Evolutionary conservation across 768 basidiomycete genomes (phyloP).

Genomic region (Zangia roseola): DNA sequence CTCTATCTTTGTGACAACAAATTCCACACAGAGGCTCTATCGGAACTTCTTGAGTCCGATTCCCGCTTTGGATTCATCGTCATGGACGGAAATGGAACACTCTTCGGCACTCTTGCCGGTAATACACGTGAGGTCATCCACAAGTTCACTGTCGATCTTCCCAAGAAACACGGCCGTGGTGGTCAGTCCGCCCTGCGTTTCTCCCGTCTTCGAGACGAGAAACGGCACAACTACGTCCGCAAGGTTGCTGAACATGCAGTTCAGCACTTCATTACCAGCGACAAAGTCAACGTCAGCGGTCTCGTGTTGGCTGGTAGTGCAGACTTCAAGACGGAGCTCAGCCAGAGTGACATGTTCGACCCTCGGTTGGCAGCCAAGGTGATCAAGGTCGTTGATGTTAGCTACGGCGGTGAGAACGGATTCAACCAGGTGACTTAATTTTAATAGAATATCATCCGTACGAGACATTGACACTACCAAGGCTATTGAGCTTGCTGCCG

Average conservation of each 20-base stretch:
- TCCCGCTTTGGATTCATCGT: constrained; percentile 99
- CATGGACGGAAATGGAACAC: constrained; percentile 98
- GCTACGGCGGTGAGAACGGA: constrained; percentile 97
- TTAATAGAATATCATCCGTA: neutral
- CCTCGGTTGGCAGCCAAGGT: constrained; percentile 83
- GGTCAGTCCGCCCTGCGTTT: constrained; percentile 99
- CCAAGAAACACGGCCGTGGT: constrained; percentile 99
- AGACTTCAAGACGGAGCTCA: constrained; percentile 98
- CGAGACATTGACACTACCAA: constrained; percentile 26
- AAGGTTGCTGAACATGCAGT: constrained; percentile 98
- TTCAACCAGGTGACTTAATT: constrained; percentile 87
- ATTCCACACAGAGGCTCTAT: constrained; percentile 97
- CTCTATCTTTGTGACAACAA: constrained; percentile 99
- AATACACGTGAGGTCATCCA: constrained; percentile 97
- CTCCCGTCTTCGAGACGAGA: constrained; percentile 98
- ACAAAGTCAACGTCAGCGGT: constrained; percentile 98
- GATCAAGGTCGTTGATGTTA: constrained; percentile 98
- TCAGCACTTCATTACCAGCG: constrained; percentile 95
- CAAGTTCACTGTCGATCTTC: constrained; percentile 98
- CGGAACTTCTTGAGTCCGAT: constrained; percentile 95
- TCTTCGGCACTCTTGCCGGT: constrained; percentile 93
- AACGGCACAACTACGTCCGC: constrained; percentile 98
- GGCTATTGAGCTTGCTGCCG: constrained; percentile 97
- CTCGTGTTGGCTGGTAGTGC: constrained; percentile 95
- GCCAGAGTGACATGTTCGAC: constrained; percentile 97